Base-by-base conservation (phyloP, 805 yeast genomes). In the Pichia ethanolica region DNA sequence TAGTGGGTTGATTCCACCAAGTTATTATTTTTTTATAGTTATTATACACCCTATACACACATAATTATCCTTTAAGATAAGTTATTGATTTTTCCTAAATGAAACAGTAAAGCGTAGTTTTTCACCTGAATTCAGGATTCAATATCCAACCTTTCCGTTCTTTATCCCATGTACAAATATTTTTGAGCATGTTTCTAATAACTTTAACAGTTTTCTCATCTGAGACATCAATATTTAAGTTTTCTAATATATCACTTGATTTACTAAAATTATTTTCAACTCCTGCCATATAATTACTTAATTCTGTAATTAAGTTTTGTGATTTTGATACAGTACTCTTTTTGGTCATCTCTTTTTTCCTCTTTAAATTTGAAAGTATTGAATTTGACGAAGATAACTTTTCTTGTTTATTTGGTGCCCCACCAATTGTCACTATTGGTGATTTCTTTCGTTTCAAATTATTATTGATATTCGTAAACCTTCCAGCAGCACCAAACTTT, bases 401-500 rank as follows among this genome's bases (percentile, higher is more conserved):
- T 25, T 27, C 12, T 4, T 26, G 4, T n/a, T n/a, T 36, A 13
- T n/a, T 5, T 12, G 28, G 5, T 13, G 12, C 13, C 28, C 32
- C 20, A n/a, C 36, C 8, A 11, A 12, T 33, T 30, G 30, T 37
- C 7, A 8, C 13, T 32, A 11, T n/a, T 14, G 26, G 9, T 36
- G 28, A 27, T 28, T n/a, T 40, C 8, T 33, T 41, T 33, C 38
- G 39, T n/a, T 36, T 38, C 14, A 12, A 13, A 13, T 9, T 8
- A 13, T 38, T 10, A 34, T 33, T 40, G n/a, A n/a, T 27, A 8
- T n/a, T 48, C 2, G 6, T 13, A 7, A 11, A 14, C 37, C 72
- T 77, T 1, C 96, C 97, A 0, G 96, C 96, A 20, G 69, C 65
- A 0, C 99, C 99, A 71, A 83, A 88, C 56, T 78, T 79, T 0